A percentile compares a stretch with the other conserved stretches of the same genome.
phyloP scores from a whole-genome alignment of 352 stramenopile genomes.

The Phytophthora parvispora region DNA sequence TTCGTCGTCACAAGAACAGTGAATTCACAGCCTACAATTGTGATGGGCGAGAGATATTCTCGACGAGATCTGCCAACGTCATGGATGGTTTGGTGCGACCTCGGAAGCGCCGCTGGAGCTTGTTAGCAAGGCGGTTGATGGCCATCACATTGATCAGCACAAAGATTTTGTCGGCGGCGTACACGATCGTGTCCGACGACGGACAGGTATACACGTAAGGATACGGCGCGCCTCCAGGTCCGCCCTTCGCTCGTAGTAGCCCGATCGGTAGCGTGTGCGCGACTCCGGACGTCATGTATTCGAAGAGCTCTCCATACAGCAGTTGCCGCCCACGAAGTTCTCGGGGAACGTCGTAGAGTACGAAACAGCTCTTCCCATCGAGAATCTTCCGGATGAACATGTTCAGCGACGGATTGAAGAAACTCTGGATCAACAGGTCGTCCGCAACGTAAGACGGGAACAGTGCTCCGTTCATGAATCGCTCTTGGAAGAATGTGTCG shows the following conservation, averaged over 20 bases:
- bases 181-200: slow-evolving; percentile 62
- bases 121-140: slow-evolving; percentile 80
- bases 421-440: slow-evolving; percentile 88
- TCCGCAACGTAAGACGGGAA: slow-evolving; percentile 87
- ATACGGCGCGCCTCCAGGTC: slow-evolving; percentile 59
- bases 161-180: slow-evolving; percentile 84
- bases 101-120: slow-evolving; percentile 81
- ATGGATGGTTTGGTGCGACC: slow-evolving; percentile 35
- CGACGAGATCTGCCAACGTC: slow-evolving; percentile 34
- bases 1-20: neutral
- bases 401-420: slow-evolving; percentile 91
- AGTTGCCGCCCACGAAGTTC: slow-evolving; percentile 53
- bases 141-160: slow-evolving; percentile 82
- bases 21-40: slow-evolving; percentile 14
- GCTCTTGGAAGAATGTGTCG: slow-evolving; percentile 88
- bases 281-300: slow-evolving; percentile 78
- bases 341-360: slow-evolving; percentile 81
- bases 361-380: slow-evolving; percentile 89
- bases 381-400: slow-evolving; percentile 86
- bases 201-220: slow-evolving; percentile 89
- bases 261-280: slow-evolving; percentile 84
- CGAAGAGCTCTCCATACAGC: slow-evolving; percentile 81
- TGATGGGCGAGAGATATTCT: slow-evolving; percentile 20
- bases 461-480: slow-evolving; percentile 85
- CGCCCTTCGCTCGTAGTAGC: slow-evolving; percentile 67